Conservation (phyloP, 331 rosid species). For the Ulmus americana region DNA sequence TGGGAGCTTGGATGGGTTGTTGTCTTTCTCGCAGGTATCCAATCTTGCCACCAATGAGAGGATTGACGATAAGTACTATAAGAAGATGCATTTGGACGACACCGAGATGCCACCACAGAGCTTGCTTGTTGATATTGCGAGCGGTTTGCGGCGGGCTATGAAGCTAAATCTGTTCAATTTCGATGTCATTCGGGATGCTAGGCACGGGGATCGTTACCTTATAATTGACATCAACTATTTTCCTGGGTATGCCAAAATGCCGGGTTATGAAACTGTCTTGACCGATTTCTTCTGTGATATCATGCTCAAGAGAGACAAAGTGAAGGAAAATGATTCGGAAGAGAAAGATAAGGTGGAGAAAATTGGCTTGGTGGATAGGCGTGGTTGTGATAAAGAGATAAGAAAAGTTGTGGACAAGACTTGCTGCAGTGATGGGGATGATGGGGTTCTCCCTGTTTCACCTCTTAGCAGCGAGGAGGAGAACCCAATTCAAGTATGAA, state of each 20-base stretch:
- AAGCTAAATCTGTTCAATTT: constrained; percentile 75
- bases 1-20: constrained; percentile 49
- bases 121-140: constrained; percentile 57
- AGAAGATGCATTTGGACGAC: constrained; percentile 69
- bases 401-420: constrained; percentile 25
- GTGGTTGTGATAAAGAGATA: constrained; percentile 31
- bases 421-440: constrained; percentile 39
- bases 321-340: constrained; percentile 15
- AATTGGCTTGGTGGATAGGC: constrained; percentile 19
- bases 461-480: constrained; percentile 35
- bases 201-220: constrained; percentile 63
- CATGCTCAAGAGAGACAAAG: constrained; percentile 31
- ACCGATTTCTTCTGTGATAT: constrained; percentile 76
- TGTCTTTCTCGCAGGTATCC: constrained; percentile 85
- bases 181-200: constrained; percentile 78
- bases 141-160: constrained; percentile 54
- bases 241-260: constrained; percentile 98
- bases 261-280: constrained; percentile 67
- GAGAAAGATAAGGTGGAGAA: constrained; percentile 21
- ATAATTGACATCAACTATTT: constrained; percentile 87
- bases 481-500: constrained; percentile 31
- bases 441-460: constrained; percentile 20
- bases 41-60: constrained; percentile 57
- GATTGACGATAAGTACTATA: constrained; percentile 57
- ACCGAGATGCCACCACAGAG: constrained; percentile 76